A percentile compares a stretch with the other conserved stretches of the same genome.
phyloP scores from a whole-genome alignment of 257 asterid species.

The Salvia hispanica region DNA sequence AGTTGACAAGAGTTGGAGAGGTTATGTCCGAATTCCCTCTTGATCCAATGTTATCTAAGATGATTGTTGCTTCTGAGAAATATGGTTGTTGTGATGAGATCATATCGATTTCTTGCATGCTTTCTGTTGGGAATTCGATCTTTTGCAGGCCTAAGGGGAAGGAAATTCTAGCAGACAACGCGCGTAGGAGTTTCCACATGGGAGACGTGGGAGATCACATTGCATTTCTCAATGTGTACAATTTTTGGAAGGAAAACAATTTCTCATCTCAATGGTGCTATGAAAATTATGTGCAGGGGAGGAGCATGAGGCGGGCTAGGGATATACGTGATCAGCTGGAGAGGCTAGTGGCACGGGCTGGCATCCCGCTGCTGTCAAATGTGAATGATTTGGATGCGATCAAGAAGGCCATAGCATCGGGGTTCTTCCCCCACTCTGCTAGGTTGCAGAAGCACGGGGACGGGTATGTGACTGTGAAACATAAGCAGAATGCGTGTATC shows the following conservation, averaged over 20 bases:
- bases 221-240: slow-evolving; percentile 83
- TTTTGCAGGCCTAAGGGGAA: slow-evolving; percentile 89
- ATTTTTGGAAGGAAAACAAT: slow-evolving; percentile 77
- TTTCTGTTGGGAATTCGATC: slow-evolving; percentile 85
- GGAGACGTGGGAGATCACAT: slow-evolving; percentile 97
- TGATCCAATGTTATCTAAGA: slow-evolving; percentile 92
- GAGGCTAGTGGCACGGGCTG: slow-evolving; percentile 76
- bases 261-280: slow-evolving; percentile 92
- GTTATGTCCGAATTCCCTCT: slow-evolving; percentile 95
- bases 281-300: slow-evolving; percentile 82
- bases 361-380: slow-evolving; percentile 60
- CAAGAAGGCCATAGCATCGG: slow-evolving; percentile 73
- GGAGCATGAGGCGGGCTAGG: slow-evolving; percentile 92
- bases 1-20: slow-evolving; percentile 78
- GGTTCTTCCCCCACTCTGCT: slow-evolving; percentile 86
- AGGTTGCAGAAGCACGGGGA: slow-evolving; percentile 71
- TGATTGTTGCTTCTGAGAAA: slow-evolving; percentile 91
- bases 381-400: slow-evolving; percentile 58
- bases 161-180: slow-evolving; percentile 87
- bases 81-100: slow-evolving; percentile 82
- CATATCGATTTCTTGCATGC: slow-evolving; percentile 85
- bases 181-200: slow-evolving; percentile 76
- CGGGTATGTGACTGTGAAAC: slow-evolving; percentile 63
- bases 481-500: slow-evolving; percentile 70
- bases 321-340: slow-evolving; percentile 94